These are phyloP conservation scores for Raphidocelis subcapitata DNA, from an alignment of 139 green algal species.

Conservation along the genomic window DNA sequence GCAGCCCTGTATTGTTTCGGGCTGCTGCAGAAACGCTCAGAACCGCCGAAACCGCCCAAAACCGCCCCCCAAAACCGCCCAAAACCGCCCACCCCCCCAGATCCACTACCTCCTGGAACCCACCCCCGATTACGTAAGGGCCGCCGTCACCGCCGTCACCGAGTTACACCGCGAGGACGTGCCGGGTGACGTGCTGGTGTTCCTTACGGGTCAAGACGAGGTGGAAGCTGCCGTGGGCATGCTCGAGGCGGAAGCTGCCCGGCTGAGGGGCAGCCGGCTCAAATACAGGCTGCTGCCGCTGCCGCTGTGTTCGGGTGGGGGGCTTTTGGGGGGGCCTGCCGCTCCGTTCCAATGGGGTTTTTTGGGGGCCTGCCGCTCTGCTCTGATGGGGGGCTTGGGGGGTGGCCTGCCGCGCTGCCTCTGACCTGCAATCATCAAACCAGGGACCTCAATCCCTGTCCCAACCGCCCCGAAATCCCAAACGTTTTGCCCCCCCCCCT, in stretches of 20 bases:
- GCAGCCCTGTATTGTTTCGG: no score
- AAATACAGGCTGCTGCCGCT: slow-evolving; percentile 53
- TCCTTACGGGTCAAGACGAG: slow-evolving; percentile 84
- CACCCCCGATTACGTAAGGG: slow-evolving; percentile 65
- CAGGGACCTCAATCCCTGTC: no score
- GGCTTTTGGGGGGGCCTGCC: no score
- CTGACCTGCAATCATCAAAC: no score
- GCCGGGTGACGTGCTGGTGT: slow-evolving; percentile 93
- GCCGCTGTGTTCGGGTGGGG: slow-evolving; percentile 65
- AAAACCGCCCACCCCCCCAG: slow-evolving; percentile 30
- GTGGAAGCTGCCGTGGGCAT: slow-evolving; percentile 60
- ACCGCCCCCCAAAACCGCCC: neutral
- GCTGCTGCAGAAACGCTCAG: no score
- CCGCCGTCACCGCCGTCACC: slow-evolving; percentile 71
- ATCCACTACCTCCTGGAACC: slow-evolving; percentile 79
- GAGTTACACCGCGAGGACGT: slow-evolving; percentile 69
- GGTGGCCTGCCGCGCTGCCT: no score
- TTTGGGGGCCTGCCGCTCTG: no score
- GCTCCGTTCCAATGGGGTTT: no score
- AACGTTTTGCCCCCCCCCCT: no score
- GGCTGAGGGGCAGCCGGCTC: slow-evolving; percentile 32
- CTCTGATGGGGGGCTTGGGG: no score
- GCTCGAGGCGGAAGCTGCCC: slow-evolving; percentile 60
- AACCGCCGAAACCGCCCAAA: no score
- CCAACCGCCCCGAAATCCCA: no score